phyloP scores from a whole-genome alignment of 257 asterid species.

The Jacaranda copaia region DNA sequence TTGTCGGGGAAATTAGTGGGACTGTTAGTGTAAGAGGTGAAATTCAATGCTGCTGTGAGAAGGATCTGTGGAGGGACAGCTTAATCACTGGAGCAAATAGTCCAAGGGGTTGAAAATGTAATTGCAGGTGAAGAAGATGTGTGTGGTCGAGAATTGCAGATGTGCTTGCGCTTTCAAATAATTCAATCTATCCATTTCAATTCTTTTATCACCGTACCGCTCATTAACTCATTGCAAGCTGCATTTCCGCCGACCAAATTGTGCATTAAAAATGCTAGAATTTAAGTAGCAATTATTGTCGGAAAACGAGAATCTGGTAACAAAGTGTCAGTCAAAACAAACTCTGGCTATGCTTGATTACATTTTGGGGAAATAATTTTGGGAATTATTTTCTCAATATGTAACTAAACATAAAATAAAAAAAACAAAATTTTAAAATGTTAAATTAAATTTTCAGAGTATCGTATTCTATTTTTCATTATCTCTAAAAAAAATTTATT shows the following conservation, averaged over 20 bases:
- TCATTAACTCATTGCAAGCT: constrained; percentile 29
- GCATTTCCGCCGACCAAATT: constrained; percentile 15
- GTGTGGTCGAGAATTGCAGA: constrained; percentile 15
- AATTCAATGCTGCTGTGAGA: constrained; percentile 27
- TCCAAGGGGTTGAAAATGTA: constrained; percentile 24
- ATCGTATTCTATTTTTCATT: too few species aligned
- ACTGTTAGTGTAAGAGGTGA: not conserved
- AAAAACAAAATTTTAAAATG: too few species aligned
- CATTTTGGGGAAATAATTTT: too few species aligned
- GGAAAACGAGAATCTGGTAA: too few species aligned
- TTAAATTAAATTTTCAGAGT: too few species aligned
- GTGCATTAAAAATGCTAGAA: not conserved
- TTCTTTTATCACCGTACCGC: constrained; percentile 9
- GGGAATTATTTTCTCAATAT: too few species aligned
- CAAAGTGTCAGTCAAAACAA: too few species aligned
- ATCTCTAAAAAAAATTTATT: too few species aligned
- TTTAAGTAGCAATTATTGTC: too few species aligned
- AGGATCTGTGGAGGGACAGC: constrained; percentile 13
- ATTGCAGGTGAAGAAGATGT: not conserved
- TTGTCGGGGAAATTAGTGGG: not conserved
- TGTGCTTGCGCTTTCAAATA: constrained; percentile 23
- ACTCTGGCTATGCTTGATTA: too few species aligned
- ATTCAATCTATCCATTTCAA: constrained; percentile 31
- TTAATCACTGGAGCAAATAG: constrained; percentile 21
- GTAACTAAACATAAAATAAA: too few species aligned